Evolutionary conservation across 352 stramenopile species (phyloP).

Genomic region (Globisporangium carolinianum): DNA sequence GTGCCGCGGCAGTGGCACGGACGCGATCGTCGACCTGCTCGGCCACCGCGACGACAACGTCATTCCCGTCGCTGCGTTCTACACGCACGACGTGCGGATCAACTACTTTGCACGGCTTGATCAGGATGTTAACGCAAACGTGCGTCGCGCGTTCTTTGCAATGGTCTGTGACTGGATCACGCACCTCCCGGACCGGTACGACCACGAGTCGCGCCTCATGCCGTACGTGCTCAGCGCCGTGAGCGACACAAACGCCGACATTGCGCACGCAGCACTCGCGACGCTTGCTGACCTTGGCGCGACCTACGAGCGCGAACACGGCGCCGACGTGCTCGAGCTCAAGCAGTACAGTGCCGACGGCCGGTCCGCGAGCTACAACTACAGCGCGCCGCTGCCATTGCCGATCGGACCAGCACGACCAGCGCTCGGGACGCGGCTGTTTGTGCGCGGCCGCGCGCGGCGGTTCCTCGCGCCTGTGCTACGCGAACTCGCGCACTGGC

Average conservation of each 20-base stretch:
- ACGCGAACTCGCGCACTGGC: constrained; percentile 90
- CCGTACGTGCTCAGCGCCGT: constrained; percentile 92
- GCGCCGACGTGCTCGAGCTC: constrained; percentile 87
- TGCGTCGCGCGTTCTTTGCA: constrained; percentile 80
- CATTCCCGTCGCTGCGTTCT: constrained; percentile 92
- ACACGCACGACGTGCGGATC: constrained; percentile 81
- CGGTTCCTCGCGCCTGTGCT: constrained; percentile 89
- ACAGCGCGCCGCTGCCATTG: constrained; percentile 59
- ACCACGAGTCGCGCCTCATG: constrained; percentile 91
- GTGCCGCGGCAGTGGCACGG: constrained; percentile 90
- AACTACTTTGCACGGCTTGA: constrained; percentile 93
- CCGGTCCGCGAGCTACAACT: constrained; percentile 82
- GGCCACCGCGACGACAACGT: constrained; percentile 95
- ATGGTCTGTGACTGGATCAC: constrained; percentile 89
- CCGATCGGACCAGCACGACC: constrained; percentile 76
- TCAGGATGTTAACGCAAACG: constrained; percentile 74
- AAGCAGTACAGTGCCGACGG: constrained; percentile 94
- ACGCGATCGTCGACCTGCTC: constrained; percentile 92
- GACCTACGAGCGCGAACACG: constrained; percentile 61
- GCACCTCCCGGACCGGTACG: constrained; percentile 89
- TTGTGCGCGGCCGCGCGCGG: constrained; percentile 84
- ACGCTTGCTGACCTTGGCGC: constrained; percentile 64
- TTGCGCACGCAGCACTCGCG: constrained; percentile 49
- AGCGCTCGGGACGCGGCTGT: constrained; percentile 87
- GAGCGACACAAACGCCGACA: constrained; percentile 51